These are phyloP conservation scores for Lodderomyces metapsilosis DNA, from an alignment of 1,139 yeast genomes.

Conservation along the genomic window DNA sequence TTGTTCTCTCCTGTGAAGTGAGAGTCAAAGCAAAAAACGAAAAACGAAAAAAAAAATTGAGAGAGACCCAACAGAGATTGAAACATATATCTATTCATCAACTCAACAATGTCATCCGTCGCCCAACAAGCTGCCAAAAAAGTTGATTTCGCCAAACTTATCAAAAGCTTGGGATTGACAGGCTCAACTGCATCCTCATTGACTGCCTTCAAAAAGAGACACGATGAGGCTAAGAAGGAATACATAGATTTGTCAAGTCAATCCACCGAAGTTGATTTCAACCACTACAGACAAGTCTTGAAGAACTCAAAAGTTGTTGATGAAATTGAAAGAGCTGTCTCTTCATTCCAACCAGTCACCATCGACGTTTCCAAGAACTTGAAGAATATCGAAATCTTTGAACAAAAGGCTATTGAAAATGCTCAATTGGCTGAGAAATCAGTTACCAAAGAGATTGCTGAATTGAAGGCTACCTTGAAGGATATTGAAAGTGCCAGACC, in stretches of 20 bases:
- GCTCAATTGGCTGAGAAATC: slow-evolving; percentile 92
- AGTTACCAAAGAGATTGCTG: slow-evolving; percentile 81
- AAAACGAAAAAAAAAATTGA: background rate
- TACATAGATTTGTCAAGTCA: slow-evolving; percentile 68
- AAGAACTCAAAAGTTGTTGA: slow-evolving; percentile 79
- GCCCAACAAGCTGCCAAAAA: slow-evolving; percentile 77
- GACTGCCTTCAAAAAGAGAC: slow-evolving; percentile 94
- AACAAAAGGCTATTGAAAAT: slow-evolving; percentile 92
- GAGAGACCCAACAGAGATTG: too few species aligned
- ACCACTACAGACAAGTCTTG: slow-evolving; percentile 73
- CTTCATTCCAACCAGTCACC: slow-evolving; percentile 75
- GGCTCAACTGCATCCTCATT: slow-evolving; percentile 89
- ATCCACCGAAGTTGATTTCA: slow-evolving; percentile 76
- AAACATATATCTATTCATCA: too few species aligned
- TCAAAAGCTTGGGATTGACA: slow-evolving; percentile 85
- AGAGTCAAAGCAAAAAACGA: background rate
- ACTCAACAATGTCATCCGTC: slow-evolving; percentile 40
- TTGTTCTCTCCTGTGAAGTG: too few species aligned
- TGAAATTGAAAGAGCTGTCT: slow-evolving; percentile 77
- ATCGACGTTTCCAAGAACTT: slow-evolving; percentile 87
- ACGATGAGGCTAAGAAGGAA: slow-evolving; percentile 93
- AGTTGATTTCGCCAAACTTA: slow-evolving; percentile 93
- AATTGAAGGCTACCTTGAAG: slow-evolving; percentile 81
- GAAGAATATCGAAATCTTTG: slow-evolving; percentile 90
- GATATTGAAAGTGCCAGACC: slow-evolving; percentile 98